Base-by-base conservation (phyloP, 306 rosid genomes). In the Quercus cerris region DNA sequence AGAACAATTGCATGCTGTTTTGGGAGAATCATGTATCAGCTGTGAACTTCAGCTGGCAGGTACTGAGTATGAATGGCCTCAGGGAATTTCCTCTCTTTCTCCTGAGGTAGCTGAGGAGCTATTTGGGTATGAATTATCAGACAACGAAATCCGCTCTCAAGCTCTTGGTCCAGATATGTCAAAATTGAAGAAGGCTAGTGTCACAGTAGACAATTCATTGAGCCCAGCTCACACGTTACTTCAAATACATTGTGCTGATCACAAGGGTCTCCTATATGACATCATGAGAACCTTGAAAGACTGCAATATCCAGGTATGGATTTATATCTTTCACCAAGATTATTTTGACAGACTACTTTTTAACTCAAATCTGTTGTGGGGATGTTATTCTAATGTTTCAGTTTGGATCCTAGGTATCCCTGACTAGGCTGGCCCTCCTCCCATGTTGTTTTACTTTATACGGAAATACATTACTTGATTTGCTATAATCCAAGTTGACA, bases 241-340 rank as follows among this genome's bases (percentile, higher is more conserved):
- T 88, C 97, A 91, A 85, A 90, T 94, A 75, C 86, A 86, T 56
- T 90, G 92, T 84, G 84, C 78, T 80, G 92, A 94, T 46, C 97
- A 91, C 78, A 94, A 91, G 79, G 86, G 92, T 79, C 83, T 91
- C 80, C 84, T 91, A 77, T 94, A 90, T 80, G 98, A 94, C 85
- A 86, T 94, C 59, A 73, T 93, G 93, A 88, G 98, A 84, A 90
- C 92, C 51, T 90, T 94, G 73, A 93, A 93, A 84, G 98, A 93
- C 84, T 91, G 84, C 73, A 84, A 91, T 75, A 87, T 93, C 64
- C 91, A 78, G 97, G 98, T 93, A 88, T 69, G 44, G 23, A 31
- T 75, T 77, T 54, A 70, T 75, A 75, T 82, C 81, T 77, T 55
- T 41, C 49, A 3, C 19, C 35, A 3, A 17, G 27, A 62, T 18